phyloP scores from a whole-genome alignment of 2,329 filamentous ascomycete genomes.

The Metarhizium robertsii region DNA sequence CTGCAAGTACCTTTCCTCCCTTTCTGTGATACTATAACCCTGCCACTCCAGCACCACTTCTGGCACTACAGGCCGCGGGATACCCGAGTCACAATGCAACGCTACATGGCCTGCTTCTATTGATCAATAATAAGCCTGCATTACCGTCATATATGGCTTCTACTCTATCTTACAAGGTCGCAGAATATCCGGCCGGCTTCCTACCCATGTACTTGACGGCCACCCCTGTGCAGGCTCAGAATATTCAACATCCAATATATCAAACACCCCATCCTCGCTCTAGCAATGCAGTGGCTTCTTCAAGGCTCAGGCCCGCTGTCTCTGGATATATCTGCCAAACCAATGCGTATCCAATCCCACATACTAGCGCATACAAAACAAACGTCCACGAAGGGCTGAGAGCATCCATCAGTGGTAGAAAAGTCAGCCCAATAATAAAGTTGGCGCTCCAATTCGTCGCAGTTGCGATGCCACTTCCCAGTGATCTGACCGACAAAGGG shows the following conservation, averaged over 20 bases:
- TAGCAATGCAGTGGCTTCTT: constrained; percentile 67
- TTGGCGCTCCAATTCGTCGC: constrained; percentile 84
- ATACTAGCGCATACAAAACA: constrained; percentile 66
- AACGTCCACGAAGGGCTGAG: constrained; percentile 72
- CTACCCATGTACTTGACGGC: neutral
- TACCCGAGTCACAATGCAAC: no score
- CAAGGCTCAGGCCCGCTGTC: constrained; percentile 70
- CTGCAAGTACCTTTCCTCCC: no score
- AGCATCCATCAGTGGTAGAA: constrained; percentile 75
- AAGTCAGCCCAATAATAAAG: constrained; percentile 76
- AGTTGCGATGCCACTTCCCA: constrained; percentile 65
- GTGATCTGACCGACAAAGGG: constrained; percentile 61
- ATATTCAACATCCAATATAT: constrained; percentile 17
- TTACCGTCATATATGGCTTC: no score
- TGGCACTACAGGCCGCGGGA: no score
- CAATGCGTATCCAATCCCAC: constrained; percentile 54
- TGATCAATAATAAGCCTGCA: no score
- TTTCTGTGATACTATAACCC: no score
- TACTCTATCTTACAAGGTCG: no score
- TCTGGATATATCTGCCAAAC: constrained; percentile 78
- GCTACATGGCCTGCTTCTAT: no score
- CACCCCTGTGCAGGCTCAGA: no score
- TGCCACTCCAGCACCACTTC: no score
- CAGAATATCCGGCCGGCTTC: no score
- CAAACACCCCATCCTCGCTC: constrained; percentile 64